Base-by-base conservation (phyloP, 2,329 filamentous ascomycete species). In the Scedosporium dehoogii region DNA sequence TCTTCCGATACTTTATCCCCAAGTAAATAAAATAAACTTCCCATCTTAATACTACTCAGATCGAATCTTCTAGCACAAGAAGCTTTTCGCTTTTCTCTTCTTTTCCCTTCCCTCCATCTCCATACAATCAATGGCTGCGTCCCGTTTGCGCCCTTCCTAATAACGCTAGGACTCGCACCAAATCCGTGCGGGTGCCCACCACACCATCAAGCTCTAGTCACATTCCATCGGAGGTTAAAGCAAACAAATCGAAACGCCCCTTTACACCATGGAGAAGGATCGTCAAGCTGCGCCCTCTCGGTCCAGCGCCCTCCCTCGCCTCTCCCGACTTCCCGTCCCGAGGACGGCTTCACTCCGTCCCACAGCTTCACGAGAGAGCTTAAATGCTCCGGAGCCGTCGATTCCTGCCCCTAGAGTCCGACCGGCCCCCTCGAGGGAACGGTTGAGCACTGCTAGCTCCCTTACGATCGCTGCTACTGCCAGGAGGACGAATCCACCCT, bases 311-410 rank as follows among this genome's bases (percentile, higher is more conserved):
- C 74, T 74, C 46, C 73, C 74, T 21, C 74, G 75, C 33, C 62
- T 72, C 25, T 78, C 76, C 33, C 74, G 75, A 63, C 70, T 78
- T 12, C 75, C 75, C 21, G 62, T 74, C 38, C 29, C 57, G 9
- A 61, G 41, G 12, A 66, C 68, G 3, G 56, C 33, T 4, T 38
- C 33, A 9, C 33, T 69, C 21, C 68, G 68, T 2, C 59, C 65
- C 9, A 64, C 66, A 6, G 59, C 67, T 0, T 70, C 69, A 16
- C 61, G 65, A 14, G 66, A 68, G 42, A 67, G 61, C 60, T 59
- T 66, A 6, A 62, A 65, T 5, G 66, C 62, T 51, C 68, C 68
- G 21, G 73, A 75, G 29, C 65, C 58, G 1, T 10, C 25, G 18
- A 51, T 21, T 23, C n/a, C 59, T 7, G 59, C 21, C 12, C 60